Conservation (phyloP, 495 filamentous ascomycete genomes). For the Entonaema liquescens region DNA sequence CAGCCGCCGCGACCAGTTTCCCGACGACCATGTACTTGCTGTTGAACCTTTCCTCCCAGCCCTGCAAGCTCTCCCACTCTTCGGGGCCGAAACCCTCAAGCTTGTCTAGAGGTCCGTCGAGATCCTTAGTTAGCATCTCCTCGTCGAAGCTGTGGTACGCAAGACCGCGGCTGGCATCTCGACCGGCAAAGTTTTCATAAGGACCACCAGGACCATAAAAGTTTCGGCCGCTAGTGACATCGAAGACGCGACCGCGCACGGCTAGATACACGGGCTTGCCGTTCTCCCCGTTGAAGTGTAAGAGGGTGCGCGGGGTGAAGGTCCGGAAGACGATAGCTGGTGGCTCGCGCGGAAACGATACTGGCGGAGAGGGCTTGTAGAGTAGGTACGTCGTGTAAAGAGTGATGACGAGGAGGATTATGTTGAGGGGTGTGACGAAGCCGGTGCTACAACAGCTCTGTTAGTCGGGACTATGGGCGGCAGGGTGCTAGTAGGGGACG, state of each 20-base stretch:
- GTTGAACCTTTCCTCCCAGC: conserved; percentile 91
- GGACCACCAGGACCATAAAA: conserved; percentile 95
- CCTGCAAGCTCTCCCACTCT: conserved; percentile 81
- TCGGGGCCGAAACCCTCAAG: conserved; percentile 77
- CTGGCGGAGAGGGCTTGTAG: conserved; percentile 65
- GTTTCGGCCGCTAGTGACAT: conserved; percentile 82
- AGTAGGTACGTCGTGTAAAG: conserved; percentile 74
- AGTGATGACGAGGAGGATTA: conserved; percentile 75
- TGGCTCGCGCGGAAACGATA: conserved; percentile 69
- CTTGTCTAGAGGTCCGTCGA: conserved; percentile 85
- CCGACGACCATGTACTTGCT: conserved; percentile 97
- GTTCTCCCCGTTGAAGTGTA: conserved; percentile 86
- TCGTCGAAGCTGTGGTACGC: conserved; percentile 94
- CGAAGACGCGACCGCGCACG: conserved; percentile 85
- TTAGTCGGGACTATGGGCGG: conserved; percentile 11
- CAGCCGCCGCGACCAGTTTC: conserved; percentile 70
- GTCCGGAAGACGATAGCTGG: conserved; percentile 85
- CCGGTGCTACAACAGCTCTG: conserved; percentile 53
- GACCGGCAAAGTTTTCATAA: conserved; percentile 92
- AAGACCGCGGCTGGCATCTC: conserved; percentile 91
- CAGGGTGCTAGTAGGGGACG: conserved; percentile 40
- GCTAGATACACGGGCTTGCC: conserved; percentile 81
- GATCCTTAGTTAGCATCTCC: conserved; percentile 93
- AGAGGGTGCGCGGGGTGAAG: conserved; percentile 86
- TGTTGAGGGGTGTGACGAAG: conserved; percentile 80